These are phyloP conservation scores for Ormosia semicastrata DNA, from an alignment of 306 rosid genomes.

Conservation along the genomic window DNA sequence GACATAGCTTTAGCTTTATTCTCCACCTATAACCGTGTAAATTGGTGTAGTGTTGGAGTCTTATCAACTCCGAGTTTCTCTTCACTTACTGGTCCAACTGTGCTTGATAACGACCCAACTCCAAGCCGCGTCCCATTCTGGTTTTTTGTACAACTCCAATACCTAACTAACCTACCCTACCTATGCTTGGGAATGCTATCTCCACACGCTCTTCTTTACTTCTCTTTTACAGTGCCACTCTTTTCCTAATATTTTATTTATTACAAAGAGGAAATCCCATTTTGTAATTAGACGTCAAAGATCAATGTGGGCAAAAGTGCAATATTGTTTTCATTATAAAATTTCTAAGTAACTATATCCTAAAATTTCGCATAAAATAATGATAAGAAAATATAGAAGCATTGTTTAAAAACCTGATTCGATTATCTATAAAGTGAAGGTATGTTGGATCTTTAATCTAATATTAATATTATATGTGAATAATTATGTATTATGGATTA, in stretches of 20 bases:
- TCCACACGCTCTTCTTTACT: neutral
- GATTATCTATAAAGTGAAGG: too few species aligned
- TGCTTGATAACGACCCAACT: slow-evolving; percentile 23
- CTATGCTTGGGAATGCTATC: neutral
- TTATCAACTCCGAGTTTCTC: slow-evolving; percentile 1
- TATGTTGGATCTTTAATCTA: too few species aligned
- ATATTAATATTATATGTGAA: too few species aligned
- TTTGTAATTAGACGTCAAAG: neutral
- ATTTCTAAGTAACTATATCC: neutral
- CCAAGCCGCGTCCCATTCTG: slow-evolving; percentile 20
- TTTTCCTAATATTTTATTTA: neutral
- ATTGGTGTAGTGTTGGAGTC: neutral
- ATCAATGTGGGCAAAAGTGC: neutral
- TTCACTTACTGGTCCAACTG: neutral
- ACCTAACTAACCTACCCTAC: neutral
- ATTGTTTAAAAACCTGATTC: too few species aligned
- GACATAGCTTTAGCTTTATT: neutral
- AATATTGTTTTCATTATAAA: neutral
- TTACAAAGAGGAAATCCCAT: neutral
- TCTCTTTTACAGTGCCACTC: neutral
- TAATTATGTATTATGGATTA: too few species aligned
- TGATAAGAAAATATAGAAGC: neutral
- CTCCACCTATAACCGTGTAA: slow-evolving; percentile 31
- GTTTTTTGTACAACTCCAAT: neutral
- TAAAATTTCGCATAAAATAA: neutral